Evolutionary conservation across 768 basidiomycete genomes (phyloP).

Genomic region (Kwoniella sp.): DNA sequence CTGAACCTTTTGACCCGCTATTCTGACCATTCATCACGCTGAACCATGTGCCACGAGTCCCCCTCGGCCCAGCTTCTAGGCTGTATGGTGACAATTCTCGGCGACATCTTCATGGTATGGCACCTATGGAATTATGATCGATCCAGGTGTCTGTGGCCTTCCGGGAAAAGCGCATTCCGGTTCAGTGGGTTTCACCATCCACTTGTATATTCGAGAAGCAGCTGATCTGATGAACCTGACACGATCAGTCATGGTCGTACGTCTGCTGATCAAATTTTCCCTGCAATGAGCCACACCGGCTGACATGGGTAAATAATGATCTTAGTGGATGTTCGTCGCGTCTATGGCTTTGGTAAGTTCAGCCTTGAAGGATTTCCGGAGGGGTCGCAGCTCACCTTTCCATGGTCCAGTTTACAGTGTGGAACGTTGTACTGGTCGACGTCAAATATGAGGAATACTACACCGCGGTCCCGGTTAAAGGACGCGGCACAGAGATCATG

Average conservation of each 20-base stretch:
- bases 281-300: too few relatives aligned
- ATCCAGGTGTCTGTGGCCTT: conserved; percentile 22
- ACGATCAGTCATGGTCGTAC: not conserved
- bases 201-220: not conserved
- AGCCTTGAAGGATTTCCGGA: too few relatives aligned
- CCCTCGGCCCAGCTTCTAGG: conserved; percentile 28
- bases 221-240: not conserved
- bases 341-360: conserved; percentile 3
- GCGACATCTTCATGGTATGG: conserved; percentile 27
- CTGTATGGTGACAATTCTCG: conserved; percentile 26
- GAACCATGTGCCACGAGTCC: conserved; percentile 26
- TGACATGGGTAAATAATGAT: too few relatives aligned
- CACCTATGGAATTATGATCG: conserved; percentile 32
- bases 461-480: conserved; percentile 23
- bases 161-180: conserved; percentile 21
- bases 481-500: conserved; percentile 19
- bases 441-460: conserved; percentile 43
- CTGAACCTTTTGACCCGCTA: too few relatives aligned
- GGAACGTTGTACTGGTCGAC: conserved; percentile 16
- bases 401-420: conserved; percentile 21
- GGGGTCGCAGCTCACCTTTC: conserved; percentile 1
- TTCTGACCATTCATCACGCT: too few relatives aligned
- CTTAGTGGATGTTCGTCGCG: conserved; percentile 15
- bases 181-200: conserved; percentile 19
- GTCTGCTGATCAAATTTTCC: not conserved